These are phyloP conservation scores for Hansenula sp. DNA, from an alignment of 1,139 yeast species.

Conservation along the genomic window DNA sequence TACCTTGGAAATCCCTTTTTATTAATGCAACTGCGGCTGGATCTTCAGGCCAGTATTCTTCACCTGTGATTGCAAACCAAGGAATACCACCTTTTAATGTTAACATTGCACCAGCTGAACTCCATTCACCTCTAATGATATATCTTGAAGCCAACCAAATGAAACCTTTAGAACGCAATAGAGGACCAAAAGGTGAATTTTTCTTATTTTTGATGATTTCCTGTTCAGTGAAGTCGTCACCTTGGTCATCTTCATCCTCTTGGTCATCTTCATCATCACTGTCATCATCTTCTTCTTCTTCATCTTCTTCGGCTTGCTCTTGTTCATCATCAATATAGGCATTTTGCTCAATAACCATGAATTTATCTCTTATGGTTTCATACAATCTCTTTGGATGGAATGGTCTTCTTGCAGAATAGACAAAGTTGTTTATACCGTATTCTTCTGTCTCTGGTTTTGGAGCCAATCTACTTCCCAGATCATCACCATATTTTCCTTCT, in stretches of 20 bases:
- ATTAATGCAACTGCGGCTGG: conserved; percentile 29
- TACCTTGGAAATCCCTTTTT: conserved; percentile 33
- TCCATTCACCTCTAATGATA: conserved; percentile 41
- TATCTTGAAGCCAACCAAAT: conserved; percentile 43
- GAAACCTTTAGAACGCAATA: conserved; percentile 40
- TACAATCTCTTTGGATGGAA: conserved; percentile 41
- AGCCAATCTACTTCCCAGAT: conserved; percentile 19
- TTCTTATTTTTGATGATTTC: conserved; percentile 30
- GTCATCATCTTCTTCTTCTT: conserved; percentile 10
- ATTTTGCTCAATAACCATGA: conserved; percentile 27
- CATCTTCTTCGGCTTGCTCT: conserved; percentile 13
- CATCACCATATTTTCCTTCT: conserved; percentile 31
- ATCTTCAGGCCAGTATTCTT: conserved; percentile 30
- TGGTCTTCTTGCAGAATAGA: conserved; percentile 36
- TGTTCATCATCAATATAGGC: conserved; percentile 22
- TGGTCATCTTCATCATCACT: conserved; percentile 12
- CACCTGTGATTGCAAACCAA: conserved; percentile 39
- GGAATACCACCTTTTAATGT: conserved; percentile 40
- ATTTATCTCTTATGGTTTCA: conserved; percentile 32
- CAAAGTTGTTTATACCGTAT: conserved; percentile 40
- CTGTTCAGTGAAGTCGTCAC: conserved; percentile 21
- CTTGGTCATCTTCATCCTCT: conserved; percentile 21
- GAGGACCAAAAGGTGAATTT: conserved; percentile 32
- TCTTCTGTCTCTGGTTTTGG: conserved; percentile 34
- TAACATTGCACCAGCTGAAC: conserved; percentile 41